These are phyloP conservation scores for Exserohilum turcica DNA, from an alignment of 2,329 filamentous ascomycete genomes.

Conservation along the genomic window DNA sequence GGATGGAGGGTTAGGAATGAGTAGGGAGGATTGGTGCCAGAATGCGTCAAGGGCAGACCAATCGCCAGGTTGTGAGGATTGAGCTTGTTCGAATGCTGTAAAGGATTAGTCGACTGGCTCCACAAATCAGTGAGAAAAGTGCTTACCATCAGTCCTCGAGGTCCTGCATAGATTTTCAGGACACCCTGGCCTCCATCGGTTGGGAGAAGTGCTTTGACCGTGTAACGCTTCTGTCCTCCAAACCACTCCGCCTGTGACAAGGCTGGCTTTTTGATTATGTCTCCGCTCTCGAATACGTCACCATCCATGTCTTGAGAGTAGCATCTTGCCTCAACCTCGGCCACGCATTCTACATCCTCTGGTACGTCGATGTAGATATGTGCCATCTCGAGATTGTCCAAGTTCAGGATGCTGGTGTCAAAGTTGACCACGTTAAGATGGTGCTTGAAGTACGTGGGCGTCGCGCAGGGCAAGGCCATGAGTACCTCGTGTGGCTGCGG, in stretches of 20 bases:
- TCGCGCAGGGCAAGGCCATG: constrained; percentile 82
- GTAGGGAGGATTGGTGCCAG: constrained; percentile 89
- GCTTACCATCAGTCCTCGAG: constrained; percentile 81
- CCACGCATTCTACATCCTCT: constrained; percentile 85
- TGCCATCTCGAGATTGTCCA: constrained; percentile 92
- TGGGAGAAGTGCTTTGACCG: constrained; percentile 87
- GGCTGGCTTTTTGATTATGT: constrained; percentile 81
- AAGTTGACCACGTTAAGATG: constrained; percentile 81
- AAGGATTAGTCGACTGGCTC: constrained; percentile 20
- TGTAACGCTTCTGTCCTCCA: constrained; percentile 84
- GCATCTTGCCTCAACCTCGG: constrained; percentile 85
- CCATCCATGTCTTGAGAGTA: constrained; percentile 85
- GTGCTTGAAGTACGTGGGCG: constrained; percentile 86
- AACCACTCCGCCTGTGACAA: constrained; percentile 93
- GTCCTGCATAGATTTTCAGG: constrained; percentile 91
- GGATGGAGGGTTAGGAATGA: constrained; percentile 93
- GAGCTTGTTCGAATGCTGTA: constrained; percentile 83
- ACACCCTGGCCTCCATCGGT: constrained; percentile 88
- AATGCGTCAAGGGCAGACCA: constrained; percentile 86
- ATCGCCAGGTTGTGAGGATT: constrained; percentile 92
- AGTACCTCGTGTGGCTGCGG: constrained; percentile 84
- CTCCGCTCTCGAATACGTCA: constrained; percentile 90
- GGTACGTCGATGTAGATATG: constrained; percentile 89
- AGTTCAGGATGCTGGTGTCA: constrained; percentile 81
- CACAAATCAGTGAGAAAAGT: background rate